These are phyloP conservation scores for Infundibulicybe gibba DNA, from an alignment of 768 basidiomycete species.

Conservation along the genomic window DNA sequence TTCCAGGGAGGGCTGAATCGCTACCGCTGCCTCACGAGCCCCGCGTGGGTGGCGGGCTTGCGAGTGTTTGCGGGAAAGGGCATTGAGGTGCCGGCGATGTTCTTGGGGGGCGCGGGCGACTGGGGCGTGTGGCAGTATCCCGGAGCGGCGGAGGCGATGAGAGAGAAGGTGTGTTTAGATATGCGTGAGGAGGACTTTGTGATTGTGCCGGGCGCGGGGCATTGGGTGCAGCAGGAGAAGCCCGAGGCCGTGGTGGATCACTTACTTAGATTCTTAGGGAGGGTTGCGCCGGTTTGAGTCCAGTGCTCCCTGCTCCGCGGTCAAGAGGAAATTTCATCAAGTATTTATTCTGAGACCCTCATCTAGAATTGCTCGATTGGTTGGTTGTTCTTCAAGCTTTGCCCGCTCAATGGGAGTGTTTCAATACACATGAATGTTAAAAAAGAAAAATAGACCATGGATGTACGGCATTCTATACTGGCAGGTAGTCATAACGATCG, in stretches of 20 bases:
- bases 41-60: conserved; percentile 34
- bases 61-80: conserved; percentile 39
- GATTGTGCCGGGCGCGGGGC: conserved; percentile 54
- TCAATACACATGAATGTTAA: no score
- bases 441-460: no score
- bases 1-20: conserved; percentile 64
- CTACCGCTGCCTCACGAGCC: conserved; percentile 41
- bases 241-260: conserved; percentile 37
- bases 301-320: no score
- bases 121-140: conserved; percentile 61
- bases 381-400: no score
- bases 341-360: no score
- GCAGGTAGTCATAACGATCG: no score
- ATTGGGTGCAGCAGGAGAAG: conserved; percentile 62
- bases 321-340: no score
- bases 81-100: conserved; percentile 53
- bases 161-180: conserved; percentile 20
- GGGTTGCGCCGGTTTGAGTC: neutral
- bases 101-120: conserved; percentile 50
- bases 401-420: no score
- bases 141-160: conserved; percentile 45
- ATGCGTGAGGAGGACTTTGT: conserved; percentile 45
- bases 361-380: no score
- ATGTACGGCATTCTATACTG: no score
- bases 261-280: conserved; percentile 35